phyloP scores from a whole-genome alignment of 2,329 filamentous ascomycete species.

The Colletotrichum sp. region DNA sequence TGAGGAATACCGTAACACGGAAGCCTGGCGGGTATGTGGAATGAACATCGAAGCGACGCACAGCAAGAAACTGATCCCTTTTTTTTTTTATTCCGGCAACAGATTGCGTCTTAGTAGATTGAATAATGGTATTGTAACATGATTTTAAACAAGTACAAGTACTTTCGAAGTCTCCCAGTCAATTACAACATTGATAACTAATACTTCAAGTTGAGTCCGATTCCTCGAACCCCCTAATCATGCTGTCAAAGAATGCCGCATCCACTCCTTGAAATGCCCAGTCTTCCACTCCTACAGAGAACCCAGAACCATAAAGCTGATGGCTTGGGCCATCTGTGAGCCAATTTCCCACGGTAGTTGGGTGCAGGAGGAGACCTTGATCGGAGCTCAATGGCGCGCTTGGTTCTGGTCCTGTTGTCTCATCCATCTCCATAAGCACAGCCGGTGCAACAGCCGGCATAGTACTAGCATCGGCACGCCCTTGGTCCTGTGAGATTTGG shows the following conservation, averaged over 20 bases:
- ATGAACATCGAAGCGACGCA: fast-evolving
- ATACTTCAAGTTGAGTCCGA: not conserved
- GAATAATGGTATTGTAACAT: fast-evolving
- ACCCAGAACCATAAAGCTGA: conserved; percentile 7
- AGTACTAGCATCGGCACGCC: not conserved
- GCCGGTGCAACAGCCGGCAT: not conserved
- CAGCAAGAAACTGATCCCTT: not conserved
- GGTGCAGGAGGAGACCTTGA: not conserved
- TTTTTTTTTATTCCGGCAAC: no score
- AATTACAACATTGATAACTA: not conserved
- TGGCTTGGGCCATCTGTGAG: not conserved
- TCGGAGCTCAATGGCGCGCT: not conserved
- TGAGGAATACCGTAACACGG: fast-evolving
- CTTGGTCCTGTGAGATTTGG: not conserved
- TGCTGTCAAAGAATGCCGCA: conserved; percentile 34
- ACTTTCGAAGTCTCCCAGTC: not conserved
- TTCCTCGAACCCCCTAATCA: not conserved
- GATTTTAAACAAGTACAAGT: fast-evolving
- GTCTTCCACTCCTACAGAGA: conserved; percentile 30
- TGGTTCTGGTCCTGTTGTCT: not conserved
- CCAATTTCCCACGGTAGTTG: not conserved
- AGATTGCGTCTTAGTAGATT: not conserved
- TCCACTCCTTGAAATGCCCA: conserved; percentile 39
- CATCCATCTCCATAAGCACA: not conserved
- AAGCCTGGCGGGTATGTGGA: not conserved